These are phyloP conservation scores for Theileria annulata DNA, from an alignment of 169 alveolate genomes.

Conservation along the genomic window DNA sequence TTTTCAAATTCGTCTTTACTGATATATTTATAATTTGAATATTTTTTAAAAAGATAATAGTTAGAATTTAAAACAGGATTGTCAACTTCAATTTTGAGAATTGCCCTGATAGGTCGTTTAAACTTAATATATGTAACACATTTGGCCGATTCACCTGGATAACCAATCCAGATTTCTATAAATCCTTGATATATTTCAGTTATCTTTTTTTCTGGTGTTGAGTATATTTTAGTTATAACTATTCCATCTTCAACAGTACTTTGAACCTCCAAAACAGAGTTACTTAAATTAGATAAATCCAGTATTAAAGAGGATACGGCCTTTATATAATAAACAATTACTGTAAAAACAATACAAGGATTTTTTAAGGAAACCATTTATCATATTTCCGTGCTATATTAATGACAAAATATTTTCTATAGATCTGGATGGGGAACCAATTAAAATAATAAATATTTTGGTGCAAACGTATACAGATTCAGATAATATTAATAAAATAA, in stretches of 20 bases:
- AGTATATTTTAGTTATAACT: background rate
- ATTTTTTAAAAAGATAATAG: background rate
- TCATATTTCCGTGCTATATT: background rate
- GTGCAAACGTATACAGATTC: too few species aligned
- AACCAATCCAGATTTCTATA: background rate
- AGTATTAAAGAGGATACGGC: background rate
- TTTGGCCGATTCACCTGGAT: background rate
- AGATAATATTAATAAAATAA: too few species aligned
- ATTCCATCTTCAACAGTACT: background rate
- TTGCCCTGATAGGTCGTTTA: too few species aligned
- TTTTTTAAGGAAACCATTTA: background rate
- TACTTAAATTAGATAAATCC: background rate
- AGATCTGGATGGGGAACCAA: too few species aligned
- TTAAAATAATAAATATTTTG: too few species aligned
- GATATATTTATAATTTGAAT: background rate
- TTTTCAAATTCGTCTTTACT: background rate
- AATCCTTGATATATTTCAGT: too few species aligned
- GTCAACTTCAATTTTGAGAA: background rate
- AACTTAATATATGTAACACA: background rate
- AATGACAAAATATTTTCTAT: too few species aligned
- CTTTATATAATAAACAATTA: background rate
- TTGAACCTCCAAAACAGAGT: background rate
- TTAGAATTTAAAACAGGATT: background rate
- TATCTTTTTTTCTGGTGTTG: too few species aligned
- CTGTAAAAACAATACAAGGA: too few species aligned